phyloP scores from a whole-genome alignment of 1,284 basidiomycete species.

The Ustilago xerochloae region DNA sequence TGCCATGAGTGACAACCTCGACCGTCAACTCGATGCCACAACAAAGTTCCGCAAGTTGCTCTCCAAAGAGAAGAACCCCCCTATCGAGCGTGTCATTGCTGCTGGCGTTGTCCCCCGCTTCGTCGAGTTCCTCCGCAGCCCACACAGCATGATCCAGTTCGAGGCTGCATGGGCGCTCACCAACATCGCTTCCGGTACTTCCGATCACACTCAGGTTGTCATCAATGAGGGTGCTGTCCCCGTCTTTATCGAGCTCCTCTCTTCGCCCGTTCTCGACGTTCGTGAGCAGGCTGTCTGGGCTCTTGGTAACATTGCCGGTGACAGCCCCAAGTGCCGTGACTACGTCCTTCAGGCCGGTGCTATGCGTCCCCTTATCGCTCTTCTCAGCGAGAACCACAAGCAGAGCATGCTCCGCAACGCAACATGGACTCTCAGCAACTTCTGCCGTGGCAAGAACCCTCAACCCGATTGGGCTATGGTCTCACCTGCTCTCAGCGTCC shows the following conservation, averaged over 20 bases:
- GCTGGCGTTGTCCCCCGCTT: constrained; percentile 97
- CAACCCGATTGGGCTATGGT: constrained; percentile 70
- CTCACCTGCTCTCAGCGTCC: constrained; percentile 91
- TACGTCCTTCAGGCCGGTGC: constrained; percentile 64
- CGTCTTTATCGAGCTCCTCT: constrained; percentile 80
- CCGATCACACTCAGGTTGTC: constrained; percentile 97
- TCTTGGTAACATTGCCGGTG: constrained; percentile 67
- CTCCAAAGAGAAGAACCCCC: constrained; percentile 99
- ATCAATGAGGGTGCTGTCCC: constrained; percentile 94
- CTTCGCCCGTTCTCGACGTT: constrained; percentile 66
- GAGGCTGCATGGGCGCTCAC: constrained; percentile 99
- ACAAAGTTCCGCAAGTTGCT: constrained; percentile 92
- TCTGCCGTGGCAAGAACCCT: constrained; percentile 68
- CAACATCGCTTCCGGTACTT: constrained; percentile 99
- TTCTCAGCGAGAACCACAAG: constrained; percentile 68
- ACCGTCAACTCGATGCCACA: constrained; percentile 92
- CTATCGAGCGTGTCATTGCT: constrained; percentile 98
- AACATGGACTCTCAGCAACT: constrained; percentile 68
- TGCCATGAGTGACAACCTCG: constrained; percentile 90
- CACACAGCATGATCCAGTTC: constrained; percentile 97
- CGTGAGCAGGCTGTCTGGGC: constrained; percentile 68
- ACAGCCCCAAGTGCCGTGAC: constrained; percentile 67
- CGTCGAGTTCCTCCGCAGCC: constrained; percentile 88
- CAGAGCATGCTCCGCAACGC: constrained; percentile 68
- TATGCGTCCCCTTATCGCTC: constrained; percentile 62